Base-by-base conservation (phyloP, 2,329 filamentous ascomycete species). In the Fusarium heterosporum region DNA sequence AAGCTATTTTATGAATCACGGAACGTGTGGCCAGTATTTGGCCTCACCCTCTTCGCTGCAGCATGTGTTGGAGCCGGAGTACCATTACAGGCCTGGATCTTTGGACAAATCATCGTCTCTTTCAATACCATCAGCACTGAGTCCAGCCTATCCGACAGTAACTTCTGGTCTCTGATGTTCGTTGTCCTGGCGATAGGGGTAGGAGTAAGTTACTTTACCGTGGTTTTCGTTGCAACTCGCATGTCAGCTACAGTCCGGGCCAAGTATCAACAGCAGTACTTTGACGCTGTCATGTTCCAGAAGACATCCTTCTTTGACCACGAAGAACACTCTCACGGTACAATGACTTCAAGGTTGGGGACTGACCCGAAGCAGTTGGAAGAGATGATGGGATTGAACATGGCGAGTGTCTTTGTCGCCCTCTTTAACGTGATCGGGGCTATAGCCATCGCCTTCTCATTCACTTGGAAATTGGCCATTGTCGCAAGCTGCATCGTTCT, bases 391-490 rank as follows among this genome's bases (percentile, higher is more conserved):
- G 86, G 87, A 7, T 78, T 85, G 43, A 89, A 90, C 72, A 86
- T 90, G 83, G 84, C 87, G 3, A 82, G 91, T 66, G 83, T 87
- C 3, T 82, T 82, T 60, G 85, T 89, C 19, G 87, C 89, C 10
- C 73, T 90, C 22, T 89, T 92, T 73, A 90, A 86, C 47, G 77
- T 94, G 4, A 70, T 87, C 10, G 91, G 90, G 0, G 87, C 86
- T 9, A 77, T 92, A 14, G 80, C 84, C 41, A 90, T 94, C 50
- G 84, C 89, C 2, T 93, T 92, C 70, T 81, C 84, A 6, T 93
- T 90, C 73, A 89, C 90, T 2, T 94, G 92, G 92, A 94, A 93
- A 74, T 81, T 95, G 10, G 87, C 89, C 0, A 78, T 93, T 0
- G 88, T 94, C 0, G 84, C 86, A 0, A 79, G 88, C 10, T 90